A percentile compares a stretch with the other conserved stretches of the same genome.
Evolutionary conservation across 495 filamentous ascomycete species (phyloP).

Genomic region (Penicillium pancosmium): DNA sequence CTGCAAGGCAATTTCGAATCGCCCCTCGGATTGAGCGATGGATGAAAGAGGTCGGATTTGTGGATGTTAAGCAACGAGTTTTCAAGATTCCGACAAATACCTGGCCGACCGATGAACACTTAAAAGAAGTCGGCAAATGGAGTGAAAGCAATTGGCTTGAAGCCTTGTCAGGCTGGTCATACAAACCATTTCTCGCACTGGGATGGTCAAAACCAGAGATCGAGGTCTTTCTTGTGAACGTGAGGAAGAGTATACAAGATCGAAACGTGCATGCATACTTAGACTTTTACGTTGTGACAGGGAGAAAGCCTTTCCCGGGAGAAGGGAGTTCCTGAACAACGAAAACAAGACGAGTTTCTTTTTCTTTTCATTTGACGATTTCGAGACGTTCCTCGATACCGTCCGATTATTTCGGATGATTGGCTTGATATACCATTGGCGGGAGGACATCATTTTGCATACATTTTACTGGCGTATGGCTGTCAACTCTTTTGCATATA

Average conservation of each 20-base stretch:
- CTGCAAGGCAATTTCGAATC: constrained; percentile 53
- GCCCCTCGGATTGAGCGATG: constrained; percentile 55
- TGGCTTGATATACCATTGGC: constrained; percentile 42
- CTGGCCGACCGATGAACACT: constrained; percentile 60
- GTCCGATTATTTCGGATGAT: constrained; percentile 26
- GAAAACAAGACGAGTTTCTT: background rate
- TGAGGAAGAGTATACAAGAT: constrained; percentile 58
- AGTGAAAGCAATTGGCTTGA: constrained; percentile 45
- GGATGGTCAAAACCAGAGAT: constrained; percentile 54
- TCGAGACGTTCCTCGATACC: constrained; percentile 13
- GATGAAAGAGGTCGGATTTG: constrained; percentile 64
- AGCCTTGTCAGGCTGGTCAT: constrained; percentile 49
- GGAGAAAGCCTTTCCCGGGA: constrained; percentile 49
- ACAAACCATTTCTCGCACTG: constrained; percentile 45
- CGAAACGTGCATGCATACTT: constrained; percentile 57
- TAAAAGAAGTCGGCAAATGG: constrained; percentile 52
- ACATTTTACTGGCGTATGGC: constrained; percentile 30
- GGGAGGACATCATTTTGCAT: constrained; percentile 21
- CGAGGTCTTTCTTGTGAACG: constrained; percentile 62
- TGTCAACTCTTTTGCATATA: constrained; percentile 2
- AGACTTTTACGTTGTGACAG: constrained; percentile 56
- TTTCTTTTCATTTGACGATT: constrained; percentile 14
- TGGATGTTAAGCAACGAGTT: constrained; percentile 59
- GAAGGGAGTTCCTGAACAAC: constrained; percentile 21
- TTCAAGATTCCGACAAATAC: constrained; percentile 61